phyloP scores from a whole-genome alignment of 139 green algal genomes.

The Chlorella vulgaris region DNA sequence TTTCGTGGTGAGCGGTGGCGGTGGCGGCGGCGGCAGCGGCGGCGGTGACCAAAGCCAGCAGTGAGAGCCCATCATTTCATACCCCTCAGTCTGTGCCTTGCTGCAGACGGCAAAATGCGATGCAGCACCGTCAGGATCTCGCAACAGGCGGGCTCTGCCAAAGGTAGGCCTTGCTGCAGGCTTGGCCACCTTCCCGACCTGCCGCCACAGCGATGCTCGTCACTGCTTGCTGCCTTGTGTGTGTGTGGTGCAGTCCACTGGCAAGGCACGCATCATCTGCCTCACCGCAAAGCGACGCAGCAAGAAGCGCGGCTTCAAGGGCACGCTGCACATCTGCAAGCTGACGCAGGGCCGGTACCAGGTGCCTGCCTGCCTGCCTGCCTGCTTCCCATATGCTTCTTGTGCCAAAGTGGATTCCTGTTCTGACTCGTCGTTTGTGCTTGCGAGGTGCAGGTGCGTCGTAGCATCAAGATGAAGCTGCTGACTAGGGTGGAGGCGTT shows the following conservation, averaged over 20 bases:
- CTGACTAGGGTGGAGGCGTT: conserved; percentile 51
- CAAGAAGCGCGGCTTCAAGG: conserved; percentile 52
- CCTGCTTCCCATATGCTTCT: neutral
- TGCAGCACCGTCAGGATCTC: neutral
- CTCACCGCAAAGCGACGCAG: conserved; percentile 55
- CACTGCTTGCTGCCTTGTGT: neutral
- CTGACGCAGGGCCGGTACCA: conserved; percentile 33
- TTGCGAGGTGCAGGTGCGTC: conserved; percentile 51
- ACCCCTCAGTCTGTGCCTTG: neutral
- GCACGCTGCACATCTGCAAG: conserved; percentile 57
- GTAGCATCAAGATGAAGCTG: conserved; percentile 47
- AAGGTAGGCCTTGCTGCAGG: neutral
- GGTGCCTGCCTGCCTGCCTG: conserved; percentile 2
- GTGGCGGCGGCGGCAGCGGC: neutral
- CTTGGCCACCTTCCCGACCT: neutral
- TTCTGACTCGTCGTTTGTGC: no score
- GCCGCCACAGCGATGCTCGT: neutral
- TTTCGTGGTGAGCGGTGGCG: conserved; percentile 28
- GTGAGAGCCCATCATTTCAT: neutral
- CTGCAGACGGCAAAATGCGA: conserved; percentile 23
- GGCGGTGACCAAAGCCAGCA: neutral
- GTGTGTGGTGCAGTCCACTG: conserved; percentile 32
- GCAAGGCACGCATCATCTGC: conserved; percentile 58
- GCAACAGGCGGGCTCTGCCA: neutral
- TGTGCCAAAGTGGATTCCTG: no score